Evolutionary conservation across 495 filamentous ascomycete genomes (phyloP).

Genomic region (Aspergillus ellipticus): DNA sequence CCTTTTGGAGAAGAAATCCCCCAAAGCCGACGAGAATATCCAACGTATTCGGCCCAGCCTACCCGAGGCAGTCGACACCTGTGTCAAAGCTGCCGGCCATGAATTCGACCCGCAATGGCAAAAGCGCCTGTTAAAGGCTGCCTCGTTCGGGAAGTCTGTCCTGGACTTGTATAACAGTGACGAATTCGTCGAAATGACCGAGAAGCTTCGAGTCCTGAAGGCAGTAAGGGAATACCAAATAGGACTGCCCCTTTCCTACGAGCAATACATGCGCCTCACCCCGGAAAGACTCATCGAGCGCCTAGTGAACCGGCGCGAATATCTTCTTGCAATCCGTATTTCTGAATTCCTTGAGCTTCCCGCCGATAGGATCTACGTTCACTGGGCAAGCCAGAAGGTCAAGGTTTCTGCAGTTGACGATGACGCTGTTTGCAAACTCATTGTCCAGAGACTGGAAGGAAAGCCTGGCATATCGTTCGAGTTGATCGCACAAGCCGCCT

Average conservation of each 20-base stretch:
- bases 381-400: slow-evolving; percentile 96
- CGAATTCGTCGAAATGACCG: slow-evolving; percentile 98
- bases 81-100: slow-evolving; percentile 84
- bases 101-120: slow-evolving; percentile 91
- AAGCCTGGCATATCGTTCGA: slow-evolving; percentile 94
- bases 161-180: slow-evolving; percentile 95
- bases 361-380: slow-evolving; percentile 86
- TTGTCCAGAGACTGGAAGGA: slow-evolving; percentile 80
- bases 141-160: slow-evolving; percentile 95
- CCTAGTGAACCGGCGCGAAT: slow-evolving; percentile 83
- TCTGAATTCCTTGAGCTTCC: slow-evolving; percentile 84
- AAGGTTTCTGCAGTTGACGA: slow-evolving; percentile 80
- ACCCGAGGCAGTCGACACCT: slow-evolving; percentile 87
- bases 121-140: slow-evolving; percentile 90
- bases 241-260: slow-evolving; percentile 86
- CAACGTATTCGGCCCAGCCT: slow-evolving; percentile 84
- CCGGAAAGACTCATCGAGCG: slow-evolving; percentile 83
- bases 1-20: slow-evolving; percentile 87
- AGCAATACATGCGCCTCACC: slow-evolving; percentile 83
- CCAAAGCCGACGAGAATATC: slow-evolving; percentile 96
- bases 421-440: slow-evolving; percentile 78
- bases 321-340: slow-evolving; percentile 84
- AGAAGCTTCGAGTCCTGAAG: slow-evolving; percentile 87
- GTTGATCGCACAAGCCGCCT: slow-evolving; percentile 87
- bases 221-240: slow-evolving; percentile 88